phyloP scores from a whole-genome alignment of 805 yeast genomes.

The Maudiozyma bulderi region DNA sequence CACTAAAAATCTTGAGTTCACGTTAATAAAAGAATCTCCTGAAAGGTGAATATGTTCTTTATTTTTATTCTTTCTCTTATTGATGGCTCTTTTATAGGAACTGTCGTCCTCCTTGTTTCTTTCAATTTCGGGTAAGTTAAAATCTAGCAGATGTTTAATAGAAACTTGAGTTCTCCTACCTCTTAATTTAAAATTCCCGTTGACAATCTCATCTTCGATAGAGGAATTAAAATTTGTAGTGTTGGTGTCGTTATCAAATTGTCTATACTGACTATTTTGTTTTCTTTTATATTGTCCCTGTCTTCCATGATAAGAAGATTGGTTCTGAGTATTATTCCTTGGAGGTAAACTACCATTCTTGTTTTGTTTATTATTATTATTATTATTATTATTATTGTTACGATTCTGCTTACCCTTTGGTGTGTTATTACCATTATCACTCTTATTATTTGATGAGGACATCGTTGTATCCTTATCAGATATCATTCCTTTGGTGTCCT shows the following conservation, averaged over 20 bases:
- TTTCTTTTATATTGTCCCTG: constrained; percentile 7
- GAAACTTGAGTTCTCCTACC: constrained; percentile 38
- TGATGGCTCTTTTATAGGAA: constrained; percentile 13
- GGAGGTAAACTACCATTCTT: background rate
- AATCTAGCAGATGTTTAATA: constrained; percentile 59
- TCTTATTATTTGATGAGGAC: too few species aligned
- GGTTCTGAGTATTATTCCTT: background rate
- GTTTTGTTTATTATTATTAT: background rate
- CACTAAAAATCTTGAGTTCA: constrained; percentile 76
- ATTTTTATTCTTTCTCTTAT: constrained; percentile 20
- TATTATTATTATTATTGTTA: background rate
- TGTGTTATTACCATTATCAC: too few species aligned
- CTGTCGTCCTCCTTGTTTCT: constrained; percentile 6
- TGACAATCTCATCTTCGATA: constrained; percentile 29
- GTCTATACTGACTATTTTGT: constrained; percentile 2
- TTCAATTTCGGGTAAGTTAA: constrained; percentile 38
- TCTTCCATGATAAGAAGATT: background rate
- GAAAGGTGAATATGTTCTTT: constrained; percentile 38
- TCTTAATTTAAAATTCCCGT: constrained; percentile 27
- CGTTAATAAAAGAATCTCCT: constrained; percentile 69
- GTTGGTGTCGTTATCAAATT: background rate
- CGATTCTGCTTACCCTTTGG: too few species aligned
- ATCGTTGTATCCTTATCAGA: too few species aligned
- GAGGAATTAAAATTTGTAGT: constrained; percentile 15
- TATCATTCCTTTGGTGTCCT: too few species aligned